phyloP scores from a whole-genome alignment of 1,284 basidiomycete genomes.

The Cryptococcus sp. region DNA sequence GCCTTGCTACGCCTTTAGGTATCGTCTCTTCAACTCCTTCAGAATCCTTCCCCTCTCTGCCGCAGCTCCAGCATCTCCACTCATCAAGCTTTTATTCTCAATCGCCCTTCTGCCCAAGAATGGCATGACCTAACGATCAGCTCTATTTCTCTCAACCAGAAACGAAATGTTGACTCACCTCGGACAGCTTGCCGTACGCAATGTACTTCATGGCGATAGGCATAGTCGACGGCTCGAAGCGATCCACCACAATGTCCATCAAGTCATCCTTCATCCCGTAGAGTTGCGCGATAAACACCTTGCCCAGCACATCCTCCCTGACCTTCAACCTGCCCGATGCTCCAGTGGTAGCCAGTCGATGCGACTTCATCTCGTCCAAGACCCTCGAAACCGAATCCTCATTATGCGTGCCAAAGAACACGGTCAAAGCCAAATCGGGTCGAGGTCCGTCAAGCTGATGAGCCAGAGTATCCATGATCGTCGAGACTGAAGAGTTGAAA shows the following conservation, averaged over 20 bases:
- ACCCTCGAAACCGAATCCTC: constrained; percentile 60
- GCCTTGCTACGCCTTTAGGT: not conserved
- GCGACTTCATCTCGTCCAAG: constrained; percentile 56
- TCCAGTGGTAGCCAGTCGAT: constrained; percentile 52
- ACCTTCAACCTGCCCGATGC: constrained; percentile 32
- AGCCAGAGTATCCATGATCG: constrained; percentile 59
- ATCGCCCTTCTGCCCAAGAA: constrained; percentile 68
- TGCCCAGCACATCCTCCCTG: constrained; percentile 56
- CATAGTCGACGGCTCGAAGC: constrained; percentile 52
- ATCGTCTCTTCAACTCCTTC: constrained; percentile 4
- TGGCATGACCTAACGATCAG: constrained; percentile 55
- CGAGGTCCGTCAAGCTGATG: constrained; percentile 47
- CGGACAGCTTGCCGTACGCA: constrained; percentile 73
- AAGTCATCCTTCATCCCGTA: constrained; percentile 83
- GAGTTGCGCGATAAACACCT: constrained; percentile 73
- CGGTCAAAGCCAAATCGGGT: constrained; percentile 54
- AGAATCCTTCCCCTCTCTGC: constrained; percentile 4
- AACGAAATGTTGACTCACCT: constrained; percentile 32
- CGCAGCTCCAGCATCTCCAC: constrained; percentile 54
- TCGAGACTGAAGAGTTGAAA: constrained; percentile 63
- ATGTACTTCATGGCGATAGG: constrained; percentile 79
- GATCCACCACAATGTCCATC: constrained; percentile 61
- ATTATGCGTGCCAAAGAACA: constrained; percentile 85
- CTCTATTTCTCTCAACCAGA: not conserved
- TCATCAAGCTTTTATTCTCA: constrained; percentile 68